Evolutionary conservation across 192 early-diverging fungal species (phyloP).

Genomic region (Piromyces finnis): DNA sequence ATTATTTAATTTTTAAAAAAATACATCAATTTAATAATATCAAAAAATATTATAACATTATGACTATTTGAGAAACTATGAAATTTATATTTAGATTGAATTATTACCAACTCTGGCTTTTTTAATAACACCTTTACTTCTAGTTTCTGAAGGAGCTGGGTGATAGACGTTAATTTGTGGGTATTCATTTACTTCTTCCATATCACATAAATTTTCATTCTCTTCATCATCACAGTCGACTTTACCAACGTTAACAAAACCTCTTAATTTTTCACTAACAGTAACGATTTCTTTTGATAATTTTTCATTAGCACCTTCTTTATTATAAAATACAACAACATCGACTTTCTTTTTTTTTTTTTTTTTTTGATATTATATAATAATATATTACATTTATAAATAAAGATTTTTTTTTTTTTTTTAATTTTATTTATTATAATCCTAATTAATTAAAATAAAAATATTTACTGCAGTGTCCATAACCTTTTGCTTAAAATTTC

Average conservation of each 20-base stretch:
- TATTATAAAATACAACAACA: not conserved
- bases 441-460: no score
- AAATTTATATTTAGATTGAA: not conserved
- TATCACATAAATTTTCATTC: constrained; percentile 56
- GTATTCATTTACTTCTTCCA: constrained; percentile 33
- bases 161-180: not conserved
- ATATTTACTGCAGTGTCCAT: not conserved
- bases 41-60: no score
- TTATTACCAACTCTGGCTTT: not conserved
- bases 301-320: not conserved
- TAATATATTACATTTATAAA: no score
- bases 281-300: not conserved
- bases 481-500: not conserved
- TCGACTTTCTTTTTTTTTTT: not conserved
- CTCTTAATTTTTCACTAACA: constrained; percentile 40
- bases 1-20: no score
- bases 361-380: not conserved
- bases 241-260: constrained; percentile 65
- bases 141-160: not conserved
- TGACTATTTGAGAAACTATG: no score
- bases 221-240: constrained; percentile 78
- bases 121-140: not conserved
- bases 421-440: not conserved
- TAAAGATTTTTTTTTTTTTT: no score
- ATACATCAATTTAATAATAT: no score